phyloP scores from a whole-genome alignment of 2,329 filamentous ascomycete species.

The Penicillium glabrum region DNA sequence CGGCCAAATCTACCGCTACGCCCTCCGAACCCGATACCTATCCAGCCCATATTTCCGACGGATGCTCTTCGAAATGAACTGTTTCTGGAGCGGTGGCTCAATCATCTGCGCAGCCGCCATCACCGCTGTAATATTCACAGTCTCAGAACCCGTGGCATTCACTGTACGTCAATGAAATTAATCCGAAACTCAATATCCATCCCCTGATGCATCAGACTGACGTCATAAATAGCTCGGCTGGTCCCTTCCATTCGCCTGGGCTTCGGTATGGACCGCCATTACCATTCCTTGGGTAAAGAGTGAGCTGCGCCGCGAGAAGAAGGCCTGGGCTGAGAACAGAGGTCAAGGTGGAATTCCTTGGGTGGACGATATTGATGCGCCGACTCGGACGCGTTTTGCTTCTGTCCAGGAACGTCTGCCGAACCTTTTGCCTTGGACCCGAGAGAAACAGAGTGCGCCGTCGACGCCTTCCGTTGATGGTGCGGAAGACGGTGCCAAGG shows the following conservation, averaged over 20 bases:
- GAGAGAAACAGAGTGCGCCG: slow-evolving; percentile 25
- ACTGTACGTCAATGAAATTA: slow-evolving; percentile 30
- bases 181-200: neutral
- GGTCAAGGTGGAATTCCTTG: slow-evolving; percentile 37
- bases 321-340: slow-evolving; percentile 39
- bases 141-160: slow-evolving; percentile 50
- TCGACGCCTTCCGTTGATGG: slow-evolving; percentile 23
- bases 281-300: slow-evolving; percentile 49
- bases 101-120: slow-evolving; percentile 49
- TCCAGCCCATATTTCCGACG: slow-evolving; percentile 55
- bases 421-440: slow-evolving; percentile 28
- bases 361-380: slow-evolving; percentile 38
- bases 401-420: slow-evolving; percentile 34
- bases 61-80: slow-evolving; percentile 56
- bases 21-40: slow-evolving; percentile 53
- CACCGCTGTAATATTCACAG: slow-evolving; percentile 51
- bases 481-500: neutral
- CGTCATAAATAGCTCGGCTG: slow-evolving; percentile 38
- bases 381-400: slow-evolving; percentile 38
- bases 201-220: slow-evolving; percentile 2
- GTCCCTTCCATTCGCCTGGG: slow-evolving; percentile 45
- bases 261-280: slow-evolving; percentile 44
- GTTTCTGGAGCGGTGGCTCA: slow-evolving; percentile 57
- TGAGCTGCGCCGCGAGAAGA: slow-evolving; percentile 46
- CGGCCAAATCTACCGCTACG: slow-evolving; percentile 54